These are phyloP conservation scores for Pseudogymnoascus sp. DNA, from an alignment of 2,329 filamentous ascomycete species.

Conservation along the genomic window DNA sequence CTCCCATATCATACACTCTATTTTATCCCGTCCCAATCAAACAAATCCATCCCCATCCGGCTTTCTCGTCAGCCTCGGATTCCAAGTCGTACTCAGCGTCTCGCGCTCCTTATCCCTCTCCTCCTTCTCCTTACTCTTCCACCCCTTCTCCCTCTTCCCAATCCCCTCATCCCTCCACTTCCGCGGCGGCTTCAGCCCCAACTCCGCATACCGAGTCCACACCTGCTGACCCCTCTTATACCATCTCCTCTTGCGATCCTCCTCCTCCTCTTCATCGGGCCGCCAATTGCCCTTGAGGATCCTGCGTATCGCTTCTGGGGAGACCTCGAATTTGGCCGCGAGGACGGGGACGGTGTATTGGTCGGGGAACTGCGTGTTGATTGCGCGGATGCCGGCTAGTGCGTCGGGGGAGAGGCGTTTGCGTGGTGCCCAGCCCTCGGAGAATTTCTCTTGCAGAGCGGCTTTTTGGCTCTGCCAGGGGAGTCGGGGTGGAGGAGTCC, in stretches of 20 bases:
- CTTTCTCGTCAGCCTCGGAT: conserved; percentile 1
- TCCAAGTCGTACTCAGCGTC: conserved; percentile 4
- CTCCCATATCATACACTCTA: not conserved
- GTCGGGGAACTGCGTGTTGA: conserved; percentile 69
- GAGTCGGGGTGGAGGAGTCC: conserved; percentile 31
- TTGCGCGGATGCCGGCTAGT: conserved; percentile 75
- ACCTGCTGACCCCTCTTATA: conserved; percentile 50
- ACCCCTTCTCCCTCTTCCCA: conserved; percentile 19
- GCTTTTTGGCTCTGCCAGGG: conserved; percentile 69
- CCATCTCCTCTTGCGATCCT: conserved; percentile 51
- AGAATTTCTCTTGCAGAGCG: conserved; percentile 69
- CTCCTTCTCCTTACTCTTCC: conserved; percentile 11
- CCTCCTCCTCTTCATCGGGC: conserved; percentile 48
- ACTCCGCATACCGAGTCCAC: conserved; percentile 50
- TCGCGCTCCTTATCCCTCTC: conserved; percentile 4
- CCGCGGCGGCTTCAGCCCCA: conserved; percentile 52
- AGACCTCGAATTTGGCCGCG: conserved; percentile 73
- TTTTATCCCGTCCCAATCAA: not conserved
- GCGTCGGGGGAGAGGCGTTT: conserved; percentile 90
- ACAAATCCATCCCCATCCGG: conserved; percentile 5
- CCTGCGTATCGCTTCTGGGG: conserved; percentile 74
- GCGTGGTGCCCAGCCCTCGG: conserved; percentile 68
- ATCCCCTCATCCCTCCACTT: conserved; percentile 43
- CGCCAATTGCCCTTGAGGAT: conserved; percentile 75
- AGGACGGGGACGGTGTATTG: conserved; percentile 67